Evolutionary conservation across 73 alveolate genomes (phyloP).

Genomic region (Paramecium sonneborni): DNA sequence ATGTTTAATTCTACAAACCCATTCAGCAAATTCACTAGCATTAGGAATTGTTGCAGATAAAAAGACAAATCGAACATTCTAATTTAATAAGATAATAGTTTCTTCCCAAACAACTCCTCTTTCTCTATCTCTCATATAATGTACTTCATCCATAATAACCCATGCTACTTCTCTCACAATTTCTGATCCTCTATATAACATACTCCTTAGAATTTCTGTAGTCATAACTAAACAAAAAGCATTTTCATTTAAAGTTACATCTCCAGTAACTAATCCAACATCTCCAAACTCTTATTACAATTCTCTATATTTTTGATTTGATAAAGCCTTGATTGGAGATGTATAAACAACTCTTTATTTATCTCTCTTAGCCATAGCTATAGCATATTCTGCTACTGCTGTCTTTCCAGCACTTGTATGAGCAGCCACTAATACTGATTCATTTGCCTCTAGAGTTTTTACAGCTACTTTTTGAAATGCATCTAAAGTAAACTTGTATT

Average conservation of each 20-base stretch:
- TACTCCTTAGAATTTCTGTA: conserved; percentile 99
- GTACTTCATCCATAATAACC: conserved; percentile 99
- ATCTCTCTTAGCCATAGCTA: conserved; percentile 96
- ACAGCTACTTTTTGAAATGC: conserved; percentile 96
- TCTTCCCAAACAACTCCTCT: conserved; percentile 99
- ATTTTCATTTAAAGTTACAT: conserved; percentile 96
- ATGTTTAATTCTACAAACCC: conserved; percentile 96
- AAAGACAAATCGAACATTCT: conserved; percentile 90
- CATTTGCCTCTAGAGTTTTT: conserved; percentile 92
- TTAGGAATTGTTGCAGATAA: conserved; percentile 99
- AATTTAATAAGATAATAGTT: conserved; percentile 90
- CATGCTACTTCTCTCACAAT: conserved; percentile 99
- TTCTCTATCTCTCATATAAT: conserved; percentile 99
- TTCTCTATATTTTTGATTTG: conserved; percentile 99
- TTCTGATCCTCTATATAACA: conserved; percentile 99
- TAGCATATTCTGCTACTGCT: conserved; percentile 99
- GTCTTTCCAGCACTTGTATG: conserved; percentile 99
- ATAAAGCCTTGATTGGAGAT: conserved; percentile 99
- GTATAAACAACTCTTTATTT: conserved; percentile 98
- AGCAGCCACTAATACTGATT: conserved; percentile 99
- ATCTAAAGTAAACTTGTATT: conserved; percentile 91
- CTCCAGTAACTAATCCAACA: conserved; percentile 99
- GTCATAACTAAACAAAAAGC: conserved; percentile 99
- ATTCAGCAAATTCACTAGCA: conserved; percentile 99
- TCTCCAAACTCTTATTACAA: conserved; percentile 97